Evolutionary conservation across 202 grass and related monocot species (phyloP).

Genomic region (Panicum virgatum): DNA sequence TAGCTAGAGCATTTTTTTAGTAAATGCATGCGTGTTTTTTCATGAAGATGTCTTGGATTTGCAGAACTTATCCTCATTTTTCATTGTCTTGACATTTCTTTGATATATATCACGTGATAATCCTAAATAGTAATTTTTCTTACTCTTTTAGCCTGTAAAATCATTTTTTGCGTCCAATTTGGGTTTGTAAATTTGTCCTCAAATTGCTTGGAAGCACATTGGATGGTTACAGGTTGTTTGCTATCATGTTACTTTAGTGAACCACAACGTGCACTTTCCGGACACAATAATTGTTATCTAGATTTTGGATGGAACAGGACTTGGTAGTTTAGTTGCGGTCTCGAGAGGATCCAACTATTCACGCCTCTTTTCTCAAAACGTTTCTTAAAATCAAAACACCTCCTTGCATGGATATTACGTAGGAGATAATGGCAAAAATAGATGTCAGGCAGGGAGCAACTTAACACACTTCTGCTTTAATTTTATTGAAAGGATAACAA

Average conservation of each 20-base stretch:
- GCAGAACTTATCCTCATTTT: neutral
- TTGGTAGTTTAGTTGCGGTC: slow-evolving; percentile 12
- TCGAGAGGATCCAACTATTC: slow-evolving; percentile 22
- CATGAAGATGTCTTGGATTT: neutral
- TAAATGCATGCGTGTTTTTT: neutral
- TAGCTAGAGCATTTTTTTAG: neutral
- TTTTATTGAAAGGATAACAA: neutral
- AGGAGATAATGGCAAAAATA: neutral
- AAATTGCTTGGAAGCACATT: neutral
- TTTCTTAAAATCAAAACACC: neutral
- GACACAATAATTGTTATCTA: slow-evolving; percentile 31
- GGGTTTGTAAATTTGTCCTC: neutral
- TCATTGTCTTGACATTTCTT: neutral
- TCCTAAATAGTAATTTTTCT: neutral
- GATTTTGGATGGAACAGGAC: slow-evolving; percentile 22
- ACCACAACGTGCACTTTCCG: neutral
- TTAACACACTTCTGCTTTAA: neutral
- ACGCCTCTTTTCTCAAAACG: neutral
- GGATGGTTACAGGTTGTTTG: slow-evolving; percentile 5
- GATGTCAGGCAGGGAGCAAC: neutral
- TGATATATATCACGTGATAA: neutral
- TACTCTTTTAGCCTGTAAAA: neutral
- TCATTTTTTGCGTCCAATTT: neutral
- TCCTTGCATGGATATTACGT: neutral
- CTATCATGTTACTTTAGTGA: neutral